Conservation (phyloP, 2,329 filamentous ascomycete genomes). For the Aspergillus flavus region DNA sequence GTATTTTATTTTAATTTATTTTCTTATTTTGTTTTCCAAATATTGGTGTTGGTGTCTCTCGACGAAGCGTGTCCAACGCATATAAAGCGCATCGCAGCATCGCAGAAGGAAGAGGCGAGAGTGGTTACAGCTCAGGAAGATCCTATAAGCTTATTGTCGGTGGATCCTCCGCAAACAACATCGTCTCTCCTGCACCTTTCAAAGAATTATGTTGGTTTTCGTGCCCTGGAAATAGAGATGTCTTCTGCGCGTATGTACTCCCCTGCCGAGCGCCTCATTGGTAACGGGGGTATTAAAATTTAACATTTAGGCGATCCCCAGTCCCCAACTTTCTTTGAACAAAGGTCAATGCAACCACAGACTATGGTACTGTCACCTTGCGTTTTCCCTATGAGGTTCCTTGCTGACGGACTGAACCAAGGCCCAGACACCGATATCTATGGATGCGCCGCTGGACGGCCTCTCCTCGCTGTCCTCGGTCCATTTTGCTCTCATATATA, state of each 20-base stretch:
- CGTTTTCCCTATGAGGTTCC: background rate
- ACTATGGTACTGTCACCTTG: slow-evolving; percentile 20
- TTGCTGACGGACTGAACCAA: slow-evolving; percentile 8
- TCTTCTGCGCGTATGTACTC: slow-evolving; percentile 17
- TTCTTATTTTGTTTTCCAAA: background rate
- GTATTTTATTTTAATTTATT: slow-evolving; percentile 1
- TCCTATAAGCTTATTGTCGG: slow-evolving; percentile 17
- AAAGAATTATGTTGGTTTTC: slow-evolving; percentile 11
- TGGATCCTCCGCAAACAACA: slow-evolving; percentile 13
- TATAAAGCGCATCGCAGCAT: slow-evolving; percentile 15
- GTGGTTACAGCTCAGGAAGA: slow-evolving; percentile 8
- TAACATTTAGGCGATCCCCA: slow-evolving; percentile 11
- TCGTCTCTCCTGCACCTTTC: slow-evolving; percentile 12
- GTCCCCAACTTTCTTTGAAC: slow-evolving; percentile 19
- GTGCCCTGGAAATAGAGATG: slow-evolving; percentile 17
- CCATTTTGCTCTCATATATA: slow-evolving; percentile 38
- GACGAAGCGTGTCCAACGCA: slow-evolving; percentile 3
- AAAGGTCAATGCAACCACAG: slow-evolving; percentile 12
- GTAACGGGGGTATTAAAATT: slow-evolving; percentile 17
- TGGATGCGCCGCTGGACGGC: slow-evolving; percentile 25
- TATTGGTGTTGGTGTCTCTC: background rate
- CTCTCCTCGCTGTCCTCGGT: slow-evolving; percentile 25
- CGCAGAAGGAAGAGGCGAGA: slow-evolving; percentile 2
- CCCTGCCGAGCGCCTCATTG: slow-evolving; percentile 10
- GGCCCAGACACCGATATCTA: slow-evolving; percentile 24